These are phyloP conservation scores for Lentinula edodes DNA, from an alignment of 768 basidiomycete species.

Conservation along the genomic window DNA sequence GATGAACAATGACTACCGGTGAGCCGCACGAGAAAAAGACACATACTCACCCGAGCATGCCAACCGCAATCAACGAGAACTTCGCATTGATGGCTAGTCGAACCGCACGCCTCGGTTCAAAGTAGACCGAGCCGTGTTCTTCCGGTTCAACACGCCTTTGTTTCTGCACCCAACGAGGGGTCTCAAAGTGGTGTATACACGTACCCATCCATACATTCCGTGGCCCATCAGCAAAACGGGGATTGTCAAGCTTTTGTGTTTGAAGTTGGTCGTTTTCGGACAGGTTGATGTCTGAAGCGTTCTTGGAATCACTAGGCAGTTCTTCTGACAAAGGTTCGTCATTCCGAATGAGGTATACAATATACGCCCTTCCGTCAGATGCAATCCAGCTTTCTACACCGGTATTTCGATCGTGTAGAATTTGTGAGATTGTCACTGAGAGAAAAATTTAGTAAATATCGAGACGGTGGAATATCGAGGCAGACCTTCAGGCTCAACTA, in stretches of 20 bases:
- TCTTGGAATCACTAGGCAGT: not conserved
- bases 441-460: not conserved
- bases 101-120: conserved; percentile 63
- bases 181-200: conserved; percentile 71
- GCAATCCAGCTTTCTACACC: conserved; percentile 81
- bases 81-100: conserved; percentile 66
- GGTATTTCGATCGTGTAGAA: conserved; percentile 51
- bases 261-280: conserved; percentile 11
- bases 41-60: conserved; percentile 53
- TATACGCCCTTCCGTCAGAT: conserved; percentile 78
- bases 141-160: conserved; percentile 49
- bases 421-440: conserved; percentile 59
- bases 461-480: not conserved
- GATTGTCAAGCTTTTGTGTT: conserved; percentile 7
- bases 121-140: conserved; percentile 31
- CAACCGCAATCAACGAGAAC: conserved; percentile 81
- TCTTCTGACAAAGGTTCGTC: conserved; percentile 13
- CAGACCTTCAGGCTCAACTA: conserved; percentile 66
- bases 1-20: not conserved
- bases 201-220: conserved; percentile 60
- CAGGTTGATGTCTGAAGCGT: not conserved
- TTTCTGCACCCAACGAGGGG: conserved; percentile 78
- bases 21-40: not conserved
- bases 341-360: conserved; percentile 58
- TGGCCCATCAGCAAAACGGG: conserved; percentile 12